Conservation (phyloP, 2,329 filamentous ascomycete genomes). For the Colletotrichum tropicicola region DNA sequence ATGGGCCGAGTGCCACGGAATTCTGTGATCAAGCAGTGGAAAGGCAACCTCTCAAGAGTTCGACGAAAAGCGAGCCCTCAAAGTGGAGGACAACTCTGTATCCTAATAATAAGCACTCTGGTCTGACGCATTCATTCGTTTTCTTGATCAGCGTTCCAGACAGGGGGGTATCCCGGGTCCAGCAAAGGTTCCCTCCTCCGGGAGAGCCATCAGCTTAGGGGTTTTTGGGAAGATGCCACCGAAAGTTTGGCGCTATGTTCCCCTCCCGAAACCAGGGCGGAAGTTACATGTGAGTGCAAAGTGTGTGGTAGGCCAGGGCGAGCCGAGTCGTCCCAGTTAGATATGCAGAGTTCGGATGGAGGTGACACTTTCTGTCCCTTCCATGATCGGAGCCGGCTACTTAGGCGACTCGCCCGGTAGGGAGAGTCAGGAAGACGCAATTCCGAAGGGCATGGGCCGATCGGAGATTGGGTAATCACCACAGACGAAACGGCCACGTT, state of each 20-base stretch:
- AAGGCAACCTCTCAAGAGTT: background rate
- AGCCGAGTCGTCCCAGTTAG: background rate
- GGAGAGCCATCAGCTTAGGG: background rate
- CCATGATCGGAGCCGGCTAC: background rate
- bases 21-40: background rate
- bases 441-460: no score
- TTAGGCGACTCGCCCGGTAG: background rate
- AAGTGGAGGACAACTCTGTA: background rate
- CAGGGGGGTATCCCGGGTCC: background rate
- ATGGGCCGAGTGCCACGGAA: background rate
- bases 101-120: conserved; percentile 5
- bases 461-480: no score
- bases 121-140: background rate
- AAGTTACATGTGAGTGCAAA: background rate
- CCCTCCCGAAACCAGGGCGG: conserved; percentile 4
- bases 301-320: background rate
- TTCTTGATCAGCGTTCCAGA: background rate
- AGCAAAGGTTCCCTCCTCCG: background rate
- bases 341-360: background rate
- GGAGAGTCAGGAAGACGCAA: background rate
- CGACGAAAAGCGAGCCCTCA: background rate
- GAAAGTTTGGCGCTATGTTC: conserved; percentile 6
- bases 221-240: background rate
- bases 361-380: background rate
- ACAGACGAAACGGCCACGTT: no score